These are phyloP conservation scores for Apiotrichum brassicae DNA, from an alignment of 1,284 basidiomycete species.

Conservation along the genomic window DNA sequence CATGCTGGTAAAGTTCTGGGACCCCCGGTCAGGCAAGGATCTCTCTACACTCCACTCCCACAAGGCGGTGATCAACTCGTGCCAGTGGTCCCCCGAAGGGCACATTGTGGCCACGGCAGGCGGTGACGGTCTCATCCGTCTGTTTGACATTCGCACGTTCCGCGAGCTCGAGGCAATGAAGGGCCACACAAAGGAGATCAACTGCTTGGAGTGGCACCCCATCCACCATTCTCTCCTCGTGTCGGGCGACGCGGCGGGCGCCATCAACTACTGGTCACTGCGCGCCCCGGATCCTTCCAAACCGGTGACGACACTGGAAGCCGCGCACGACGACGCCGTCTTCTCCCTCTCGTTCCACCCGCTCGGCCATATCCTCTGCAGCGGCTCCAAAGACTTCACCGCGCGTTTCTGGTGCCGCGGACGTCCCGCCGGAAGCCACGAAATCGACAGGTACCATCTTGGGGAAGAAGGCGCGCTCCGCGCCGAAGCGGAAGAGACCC, in stretches of 20 bases:
- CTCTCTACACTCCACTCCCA: conserved; percentile 90
- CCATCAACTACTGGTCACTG: conserved; percentile 89
- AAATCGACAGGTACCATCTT: conserved; percentile 53
- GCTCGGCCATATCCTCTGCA: conserved; percentile 86
- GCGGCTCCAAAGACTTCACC: conserved; percentile 92
- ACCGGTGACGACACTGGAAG: conserved; percentile 74
- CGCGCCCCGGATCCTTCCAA: conserved; percentile 42
- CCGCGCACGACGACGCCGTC: conserved; percentile 95
- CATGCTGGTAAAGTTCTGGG: conserved; percentile 99
- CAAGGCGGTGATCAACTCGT: conserved; percentile 92
- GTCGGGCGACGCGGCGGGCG: conserved; percentile 87
- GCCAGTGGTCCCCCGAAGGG: conserved; percentile 88
- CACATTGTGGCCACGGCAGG: conserved; percentile 89
- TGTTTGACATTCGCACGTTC: conserved; percentile 98
- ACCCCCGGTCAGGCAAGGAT: conserved; percentile 80
- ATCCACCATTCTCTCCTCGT: conserved; percentile 78
- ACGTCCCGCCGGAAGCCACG: conserved; percentile 55
- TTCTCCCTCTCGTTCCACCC: conserved; percentile 96
- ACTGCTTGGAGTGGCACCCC: conserved; percentile 94
- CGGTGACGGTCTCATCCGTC: conserved; percentile 84
- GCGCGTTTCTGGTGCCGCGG: conserved; percentile 95
- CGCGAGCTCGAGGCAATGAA: conserved; percentile 85
- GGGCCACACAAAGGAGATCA: conserved; percentile 96
- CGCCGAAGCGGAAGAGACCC: conserved; percentile 47
- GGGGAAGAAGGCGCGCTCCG: conserved; percentile 36